Evolutionary conservation across 371 early-diverging fungal species (phyloP).

Genomic region (Mucor irregularis): DNA sequence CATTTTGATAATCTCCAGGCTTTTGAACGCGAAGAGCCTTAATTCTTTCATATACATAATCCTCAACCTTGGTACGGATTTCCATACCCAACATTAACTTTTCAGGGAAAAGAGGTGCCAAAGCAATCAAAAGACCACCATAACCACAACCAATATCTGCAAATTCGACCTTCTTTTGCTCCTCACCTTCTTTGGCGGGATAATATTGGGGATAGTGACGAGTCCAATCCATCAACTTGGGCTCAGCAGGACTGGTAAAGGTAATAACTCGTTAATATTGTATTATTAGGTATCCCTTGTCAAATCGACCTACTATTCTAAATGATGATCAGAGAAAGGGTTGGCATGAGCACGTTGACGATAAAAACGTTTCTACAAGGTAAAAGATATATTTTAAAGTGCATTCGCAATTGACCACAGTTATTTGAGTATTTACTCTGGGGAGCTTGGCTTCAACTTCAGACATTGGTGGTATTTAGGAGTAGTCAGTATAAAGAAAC

Average conservation of each 20-base stretch:
- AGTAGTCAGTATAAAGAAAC: neutral
- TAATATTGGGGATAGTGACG: conserved; percentile 82
- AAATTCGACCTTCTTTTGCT: conserved; percentile 80
- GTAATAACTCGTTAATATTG: neutral
- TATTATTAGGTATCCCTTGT: neutral
- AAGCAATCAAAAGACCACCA: conserved; percentile 91
- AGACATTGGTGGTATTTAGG: conserved; percentile 13
- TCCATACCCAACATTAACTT: conserved; percentile 97
- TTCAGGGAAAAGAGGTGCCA: conserved; percentile 90
- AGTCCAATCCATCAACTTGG: conserved; percentile 90
- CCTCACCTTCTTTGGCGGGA: conserved; percentile 45
- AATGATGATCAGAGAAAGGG: conserved; percentile 94
- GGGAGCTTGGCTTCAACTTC: conserved; percentile 43
- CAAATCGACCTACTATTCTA: conserved; percentile 74
- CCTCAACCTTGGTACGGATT: conserved; percentile 96
- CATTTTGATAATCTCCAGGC: conserved; percentile 89
- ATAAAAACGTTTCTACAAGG: conserved; percentile 81
- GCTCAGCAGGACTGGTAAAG: conserved; percentile 89
- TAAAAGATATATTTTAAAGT: neutral
- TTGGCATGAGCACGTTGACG: conserved; percentile 99
- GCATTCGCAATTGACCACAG: too few relatives aligned
- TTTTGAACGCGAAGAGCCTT: conserved; percentile 84
- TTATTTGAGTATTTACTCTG: conserved; percentile 24
- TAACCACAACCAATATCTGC: conserved; percentile 99
- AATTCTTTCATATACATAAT: conserved; percentile 92